Conservation (phyloP, 2,329 filamentous ascomycete genomes). For the Seiridium unicorne region DNA sequence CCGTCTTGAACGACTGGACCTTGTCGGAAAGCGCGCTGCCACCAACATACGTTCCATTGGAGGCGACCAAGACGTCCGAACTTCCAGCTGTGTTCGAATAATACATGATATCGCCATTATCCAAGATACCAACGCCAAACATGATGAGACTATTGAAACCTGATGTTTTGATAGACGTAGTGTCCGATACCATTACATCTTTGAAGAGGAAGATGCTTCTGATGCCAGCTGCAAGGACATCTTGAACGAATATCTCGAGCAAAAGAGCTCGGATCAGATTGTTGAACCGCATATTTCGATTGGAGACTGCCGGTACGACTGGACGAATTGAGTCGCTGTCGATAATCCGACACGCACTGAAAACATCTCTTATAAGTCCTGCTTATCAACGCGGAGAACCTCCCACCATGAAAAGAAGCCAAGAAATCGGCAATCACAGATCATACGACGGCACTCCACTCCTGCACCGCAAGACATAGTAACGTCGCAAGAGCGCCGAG, state of each 20-base stretch:
- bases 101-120: constrained; percentile 42
- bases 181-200: constrained; percentile 43
- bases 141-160: constrained; percentile 43
- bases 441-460: no score
- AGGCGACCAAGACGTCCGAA: constrained; percentile 33
- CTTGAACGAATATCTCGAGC: background rate
- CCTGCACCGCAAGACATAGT: no score
- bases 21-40: constrained; percentile 47
- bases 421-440: no score
- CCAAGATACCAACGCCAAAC: constrained; percentile 40
- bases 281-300: no score
- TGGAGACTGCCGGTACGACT: no score
- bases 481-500: no score
- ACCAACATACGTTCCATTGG: constrained; percentile 43
- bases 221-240: constrained; percentile 14
- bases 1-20: constrained; percentile 38
- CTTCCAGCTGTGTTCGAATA: constrained; percentile 40
- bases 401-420: no score
- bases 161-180: constrained; percentile 35
- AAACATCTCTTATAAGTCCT: no score
- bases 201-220: constrained; percentile 38
- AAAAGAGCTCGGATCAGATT: background rate
- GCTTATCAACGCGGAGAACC: no score
- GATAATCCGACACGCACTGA: no score
- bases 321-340: no score